Percentiles rank a stretch among this genome's conserved stretches.
Conservation (phyloP, 495 filamentous ascomycete species). For the Friedmanniomyces endolithicus region DNA sequence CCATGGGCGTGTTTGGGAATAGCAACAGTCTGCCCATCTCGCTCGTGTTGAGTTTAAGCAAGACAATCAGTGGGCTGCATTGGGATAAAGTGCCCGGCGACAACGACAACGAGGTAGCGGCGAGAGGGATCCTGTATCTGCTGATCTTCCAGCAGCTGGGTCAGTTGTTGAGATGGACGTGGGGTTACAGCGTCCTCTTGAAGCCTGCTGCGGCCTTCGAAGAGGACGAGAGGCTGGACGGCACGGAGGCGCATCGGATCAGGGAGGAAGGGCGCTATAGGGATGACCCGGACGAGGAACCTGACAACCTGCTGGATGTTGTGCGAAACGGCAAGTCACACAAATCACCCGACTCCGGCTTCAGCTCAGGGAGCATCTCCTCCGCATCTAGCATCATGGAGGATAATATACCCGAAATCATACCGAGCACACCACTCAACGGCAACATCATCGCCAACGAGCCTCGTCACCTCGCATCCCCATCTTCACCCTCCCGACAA, state of each 20-base stretch:
- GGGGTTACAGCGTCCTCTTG: constrained; percentile 88
- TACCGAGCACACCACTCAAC: constrained; percentile 36
- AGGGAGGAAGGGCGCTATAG: constrained; percentile 40
- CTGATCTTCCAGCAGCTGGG: constrained; percentile 97
- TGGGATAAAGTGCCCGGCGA: constrained; percentile 86
- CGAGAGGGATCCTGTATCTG: constrained; percentile 86
- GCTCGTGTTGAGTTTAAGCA: constrained; percentile 81
- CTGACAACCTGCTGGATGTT: constrained; percentile 18
- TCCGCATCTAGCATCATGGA: constrained; percentile 7
- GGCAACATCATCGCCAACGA: constrained; percentile 26
- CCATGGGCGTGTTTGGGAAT: constrained; percentile 97
- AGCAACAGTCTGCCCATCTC: constrained; percentile 97
- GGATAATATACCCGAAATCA: constrained; percentile 14
- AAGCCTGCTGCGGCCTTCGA: constrained; percentile 63
- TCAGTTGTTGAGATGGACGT: constrained; percentile 91
- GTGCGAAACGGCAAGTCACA: constrained; percentile 33
- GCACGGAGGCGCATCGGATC: constrained; percentile 3
- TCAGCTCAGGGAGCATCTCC: constrained; percentile 7
- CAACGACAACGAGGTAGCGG: constrained; percentile 88
- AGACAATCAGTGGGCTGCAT: constrained; percentile 81
- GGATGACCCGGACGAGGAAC: constrained; percentile 42
- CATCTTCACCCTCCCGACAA: background rate
- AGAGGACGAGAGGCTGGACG: constrained; percentile 32
- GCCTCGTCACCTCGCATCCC: constrained; percentile 14
- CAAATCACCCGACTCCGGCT: constrained; percentile 24